Evolutionary conservation across 2,329 filamentous ascomycete genomes (phyloP), one percentile per base, ranked within the genome.

Genomic region (Leptographium radiaticola): DNA sequence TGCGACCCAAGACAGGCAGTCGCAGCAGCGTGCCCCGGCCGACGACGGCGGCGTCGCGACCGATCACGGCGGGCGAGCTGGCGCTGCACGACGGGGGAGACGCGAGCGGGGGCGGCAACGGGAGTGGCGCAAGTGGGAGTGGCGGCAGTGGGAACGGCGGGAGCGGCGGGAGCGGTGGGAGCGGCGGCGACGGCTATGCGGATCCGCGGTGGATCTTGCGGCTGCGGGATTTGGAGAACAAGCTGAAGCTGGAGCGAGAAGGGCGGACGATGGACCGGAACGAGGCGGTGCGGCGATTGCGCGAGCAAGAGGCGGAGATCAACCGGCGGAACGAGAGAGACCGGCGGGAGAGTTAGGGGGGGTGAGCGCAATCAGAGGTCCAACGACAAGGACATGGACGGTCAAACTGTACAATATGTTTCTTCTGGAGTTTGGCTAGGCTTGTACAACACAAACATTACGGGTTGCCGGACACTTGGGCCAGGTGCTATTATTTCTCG

Each of bases 201-300:
- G 85, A 91, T 61, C 84, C 87, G 59, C 81, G 86, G 60, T 95
- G 89, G 88, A 82, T 94, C 59, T 80, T 95, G 58, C 75, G 93
- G 8, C 74, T 97, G 38, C 82, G 88, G 55, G 90, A 97, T 65
- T 73, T 97, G 60, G 93, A 98, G 72, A 79, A 84, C 59, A 81
- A 94, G 61, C 74, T 98, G 18, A 95, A 95, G 67, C 83, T 87
- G 47, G 93, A 98, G 70, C 75, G 93, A 15, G 93, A 97, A 68
- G 89, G 84, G 1, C 74, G 93, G 46, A 73, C 94, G 52, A 73
- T 95, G 55, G 93, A 98, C 69, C 81, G 93, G 4, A 85, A 79
- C 49, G 89, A 89, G 30, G 91, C 91, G 33, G 74, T 87, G 53
- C 86, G 89, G 70, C 75, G 91, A 52, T 70, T 95, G 0, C 84